Evolutionary conservation across 2,329 filamentous ascomycete genomes (phyloP).

Genomic region (Aspergillus pseudoglaucus): DNA sequence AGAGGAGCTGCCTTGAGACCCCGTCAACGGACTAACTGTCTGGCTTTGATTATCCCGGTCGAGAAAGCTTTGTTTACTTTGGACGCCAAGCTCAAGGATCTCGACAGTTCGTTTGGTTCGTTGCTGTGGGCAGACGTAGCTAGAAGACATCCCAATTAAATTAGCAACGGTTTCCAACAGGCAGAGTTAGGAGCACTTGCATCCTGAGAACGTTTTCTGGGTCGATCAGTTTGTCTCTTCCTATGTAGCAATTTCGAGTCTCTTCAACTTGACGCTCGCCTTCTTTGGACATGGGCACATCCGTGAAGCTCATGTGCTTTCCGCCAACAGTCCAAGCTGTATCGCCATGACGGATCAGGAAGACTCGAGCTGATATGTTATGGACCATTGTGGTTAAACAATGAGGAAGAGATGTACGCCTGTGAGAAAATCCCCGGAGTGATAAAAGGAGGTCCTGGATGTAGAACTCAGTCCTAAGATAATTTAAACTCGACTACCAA

Average conservation of each 20-base stretch:
- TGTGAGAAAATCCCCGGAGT: not conserved
- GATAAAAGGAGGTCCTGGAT: no score
- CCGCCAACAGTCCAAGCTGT: constrained; percentile 9
- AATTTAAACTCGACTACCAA: no score
- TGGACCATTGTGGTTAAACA: not conserved
- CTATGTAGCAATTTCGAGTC: constrained; percentile 1
- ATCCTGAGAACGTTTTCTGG: constrained; percentile 5
- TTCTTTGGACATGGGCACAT: constrained; percentile 4
- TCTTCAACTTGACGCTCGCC: constrained; percentile 4
- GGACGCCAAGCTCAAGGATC: constrained; percentile 7
- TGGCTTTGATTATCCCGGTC: not conserved
- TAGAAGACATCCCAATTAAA: not conserved
- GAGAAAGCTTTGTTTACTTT: constrained; percentile 6
- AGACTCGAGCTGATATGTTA: constrained; percentile 7
- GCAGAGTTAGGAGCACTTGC: constrained; percentile 1
- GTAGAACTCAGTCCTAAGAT: no score
- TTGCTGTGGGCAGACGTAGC: constrained; percentile 8
- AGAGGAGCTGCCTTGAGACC: not conserved
- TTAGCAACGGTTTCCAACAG: no score
- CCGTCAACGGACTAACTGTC: not conserved
- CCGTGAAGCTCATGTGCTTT: constrained; percentile 8
- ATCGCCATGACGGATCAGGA: constrained; percentile 12
- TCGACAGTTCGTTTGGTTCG: constrained; percentile 9
- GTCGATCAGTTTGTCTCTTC: constrained; percentile 5
- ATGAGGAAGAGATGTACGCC: not conserved